A percentile compares a stretch with the other conserved stretches of the same genome.
Evolutionary conservation across 352 stramenopile species (phyloP).

Genomic region (Elongisporangium prolatum): DNA sequence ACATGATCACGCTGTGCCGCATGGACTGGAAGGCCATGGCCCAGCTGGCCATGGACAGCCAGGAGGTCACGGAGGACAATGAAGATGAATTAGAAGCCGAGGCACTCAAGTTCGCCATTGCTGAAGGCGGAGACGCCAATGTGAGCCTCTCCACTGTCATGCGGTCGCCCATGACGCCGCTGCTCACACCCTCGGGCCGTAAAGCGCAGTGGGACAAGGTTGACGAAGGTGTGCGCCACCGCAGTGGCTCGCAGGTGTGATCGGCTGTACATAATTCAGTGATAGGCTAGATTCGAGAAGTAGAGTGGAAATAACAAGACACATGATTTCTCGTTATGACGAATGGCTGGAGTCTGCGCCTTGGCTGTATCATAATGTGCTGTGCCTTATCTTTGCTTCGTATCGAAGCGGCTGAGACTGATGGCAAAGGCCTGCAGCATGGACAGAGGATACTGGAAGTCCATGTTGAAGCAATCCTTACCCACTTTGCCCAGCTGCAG

Average conservation of each 20-base stretch:
- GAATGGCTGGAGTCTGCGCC: too few relatives aligned
- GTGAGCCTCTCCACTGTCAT: conserved; percentile 34
- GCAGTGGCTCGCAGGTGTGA: not conserved
- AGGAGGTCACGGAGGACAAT: conserved; percentile 34
- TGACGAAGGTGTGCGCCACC: conserved; percentile 31
- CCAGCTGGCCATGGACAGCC: conserved; percentile 25
- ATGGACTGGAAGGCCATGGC: conserved; percentile 44
- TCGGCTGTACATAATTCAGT: too few relatives aligned
- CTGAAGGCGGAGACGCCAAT: conserved; percentile 51
- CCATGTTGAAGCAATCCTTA: conserved; percentile 94
- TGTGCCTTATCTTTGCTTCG: conserved; percentile 65
- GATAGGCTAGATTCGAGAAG: too few relatives aligned
- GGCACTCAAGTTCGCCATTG: conserved; percentile 34
- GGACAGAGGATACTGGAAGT: conserved; percentile 91
- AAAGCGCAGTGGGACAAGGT: conserved; percentile 53
- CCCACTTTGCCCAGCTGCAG: conserved; percentile 85
- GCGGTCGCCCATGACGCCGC: conserved; percentile 43
- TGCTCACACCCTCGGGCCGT: conserved; percentile 51
- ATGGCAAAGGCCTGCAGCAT: conserved; percentile 92
- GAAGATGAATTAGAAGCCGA: conserved; percentile 28
- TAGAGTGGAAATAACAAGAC: too few relatives aligned
- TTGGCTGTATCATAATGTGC: too few relatives aligned
- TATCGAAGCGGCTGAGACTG: conserved; percentile 89
- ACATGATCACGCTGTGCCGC: conserved; percentile 25
- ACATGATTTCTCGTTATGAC: too few relatives aligned